These are phyloP conservation scores for Lasiosphaeria hispida DNA, from an alignment of 495 filamentous ascomycete species.

Conservation along the genomic window DNA sequence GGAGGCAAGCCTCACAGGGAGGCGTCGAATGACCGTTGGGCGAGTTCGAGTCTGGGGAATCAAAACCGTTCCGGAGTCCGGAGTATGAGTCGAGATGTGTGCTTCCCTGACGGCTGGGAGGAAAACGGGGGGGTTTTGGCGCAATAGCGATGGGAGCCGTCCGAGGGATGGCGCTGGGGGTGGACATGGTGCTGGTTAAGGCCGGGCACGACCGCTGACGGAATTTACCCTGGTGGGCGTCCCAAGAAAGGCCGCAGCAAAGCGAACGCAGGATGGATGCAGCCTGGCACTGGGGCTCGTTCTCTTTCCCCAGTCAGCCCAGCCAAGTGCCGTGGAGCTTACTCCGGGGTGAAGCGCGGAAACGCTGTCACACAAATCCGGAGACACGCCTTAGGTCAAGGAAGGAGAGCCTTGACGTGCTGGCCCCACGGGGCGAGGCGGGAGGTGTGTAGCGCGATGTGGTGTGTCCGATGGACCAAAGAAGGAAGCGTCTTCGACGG, in stretches of 20 bases:
- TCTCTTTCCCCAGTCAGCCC: too few species aligned
- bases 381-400: too few species aligned
- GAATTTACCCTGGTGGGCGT: constrained; percentile 15
- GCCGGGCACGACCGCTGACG: constrained; percentile 12
- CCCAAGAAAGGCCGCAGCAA: constrained; percentile 10
- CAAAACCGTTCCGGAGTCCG: constrained; percentile 45
- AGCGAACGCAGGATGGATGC: constrained; percentile 8
- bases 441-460: too few species aligned
- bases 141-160: constrained; percentile 59
- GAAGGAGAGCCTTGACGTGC: neutral
- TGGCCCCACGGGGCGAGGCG: neutral
- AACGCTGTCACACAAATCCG: constrained; percentile 6
- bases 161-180: constrained; percentile 46
- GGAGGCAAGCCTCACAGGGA: constrained; percentile 66
- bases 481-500: constrained; percentile 8
- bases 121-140: constrained; percentile 47
- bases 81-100: constrained; percentile 37
- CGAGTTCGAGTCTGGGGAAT: constrained; percentile 50
- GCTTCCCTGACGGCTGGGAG: constrained; percentile 44
- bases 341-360: constrained; percentile 5
- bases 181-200: constrained; percentile 47
- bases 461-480: constrained; percentile 4
- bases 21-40: constrained; percentile 38
- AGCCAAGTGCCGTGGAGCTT: constrained; percentile 14
- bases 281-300: constrained; percentile 3